These are phyloP conservation scores for Cyanidioschyzon merolae DNA, from an alignment of 23 red algal species.

Conservation along the genomic window DNA sequence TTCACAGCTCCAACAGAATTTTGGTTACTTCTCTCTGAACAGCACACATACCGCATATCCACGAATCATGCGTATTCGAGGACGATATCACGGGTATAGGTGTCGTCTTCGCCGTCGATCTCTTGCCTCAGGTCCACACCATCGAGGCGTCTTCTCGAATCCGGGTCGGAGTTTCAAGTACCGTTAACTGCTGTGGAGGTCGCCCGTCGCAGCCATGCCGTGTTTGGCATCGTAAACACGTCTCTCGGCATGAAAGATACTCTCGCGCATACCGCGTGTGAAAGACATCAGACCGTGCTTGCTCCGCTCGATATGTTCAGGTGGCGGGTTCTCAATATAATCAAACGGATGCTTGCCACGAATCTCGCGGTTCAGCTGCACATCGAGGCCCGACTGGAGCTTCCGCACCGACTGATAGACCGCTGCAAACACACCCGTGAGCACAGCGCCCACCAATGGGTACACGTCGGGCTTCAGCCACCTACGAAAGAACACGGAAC, in stretches of 20 bases:
- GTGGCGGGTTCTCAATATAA: neutral
- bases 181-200: too few species aligned
- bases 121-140: too few species aligned
- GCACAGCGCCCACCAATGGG: neutral
- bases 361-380: neutral
- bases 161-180: too few species aligned
- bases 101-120: too few species aligned
- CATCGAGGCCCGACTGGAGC: neutral
- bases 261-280: neutral
- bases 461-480: slow-evolving; percentile 12
- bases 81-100: too few species aligned
- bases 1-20: too few species aligned
- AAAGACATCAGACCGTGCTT: slow-evolving; percentile 12
- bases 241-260: neutral
- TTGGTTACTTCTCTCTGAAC: too few species aligned
- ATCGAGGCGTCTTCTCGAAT: too few species aligned
- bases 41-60: too few species aligned
- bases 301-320: slow-evolving; percentile 8
- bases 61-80: too few species aligned
- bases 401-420: neutral
- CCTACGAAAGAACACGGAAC: neutral
- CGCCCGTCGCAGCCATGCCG: neutral
- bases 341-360: slow-evolving; percentile 11
- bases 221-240: neutral
- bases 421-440: neutral